Evolutionary conservation across 148 eudicot genomes (phyloP).

Genomic region (Talinum fruticosum): DNA sequence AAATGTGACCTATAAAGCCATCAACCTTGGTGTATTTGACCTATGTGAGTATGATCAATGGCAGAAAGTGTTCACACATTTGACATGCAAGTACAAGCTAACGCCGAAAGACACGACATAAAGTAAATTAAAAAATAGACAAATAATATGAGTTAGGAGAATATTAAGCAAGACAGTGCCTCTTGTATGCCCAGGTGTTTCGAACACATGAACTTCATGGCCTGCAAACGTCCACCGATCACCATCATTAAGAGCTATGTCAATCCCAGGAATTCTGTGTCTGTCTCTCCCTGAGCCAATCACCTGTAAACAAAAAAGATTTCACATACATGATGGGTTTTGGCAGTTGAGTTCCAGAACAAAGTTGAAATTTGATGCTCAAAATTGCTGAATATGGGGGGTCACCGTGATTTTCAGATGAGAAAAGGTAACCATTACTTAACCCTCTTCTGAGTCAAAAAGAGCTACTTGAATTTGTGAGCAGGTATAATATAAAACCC

Average conservation of each 20-base stretch:
- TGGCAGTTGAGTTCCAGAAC: background rate
- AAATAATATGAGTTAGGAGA: background rate
- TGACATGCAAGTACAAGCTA: no score
- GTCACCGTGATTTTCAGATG: background rate
- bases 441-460: background rate
- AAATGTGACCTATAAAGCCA: no score
- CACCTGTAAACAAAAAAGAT: constrained; percentile 41
- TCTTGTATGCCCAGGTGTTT: constrained; percentile 89
- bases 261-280: constrained; percentile 88
- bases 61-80: no score
- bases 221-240: constrained; percentile 95
- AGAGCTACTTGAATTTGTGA: background rate
- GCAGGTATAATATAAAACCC: background rate
- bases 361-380: constrained; percentile 1
- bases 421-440: background rate
- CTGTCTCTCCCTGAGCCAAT: constrained; percentile 68
- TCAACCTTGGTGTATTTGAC: no score
- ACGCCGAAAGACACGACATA: no score
- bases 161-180: constrained; percentile 33
- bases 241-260: constrained; percentile 70
- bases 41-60: no score
- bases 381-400: background rate
- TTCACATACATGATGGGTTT: constrained; percentile 4
- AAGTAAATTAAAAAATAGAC: background rate
- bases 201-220: constrained; percentile 80